These are phyloP conservation scores for Dipteronia dyeriana DNA, from an alignment of 345 rosid species.

Conservation along the genomic window DNA sequence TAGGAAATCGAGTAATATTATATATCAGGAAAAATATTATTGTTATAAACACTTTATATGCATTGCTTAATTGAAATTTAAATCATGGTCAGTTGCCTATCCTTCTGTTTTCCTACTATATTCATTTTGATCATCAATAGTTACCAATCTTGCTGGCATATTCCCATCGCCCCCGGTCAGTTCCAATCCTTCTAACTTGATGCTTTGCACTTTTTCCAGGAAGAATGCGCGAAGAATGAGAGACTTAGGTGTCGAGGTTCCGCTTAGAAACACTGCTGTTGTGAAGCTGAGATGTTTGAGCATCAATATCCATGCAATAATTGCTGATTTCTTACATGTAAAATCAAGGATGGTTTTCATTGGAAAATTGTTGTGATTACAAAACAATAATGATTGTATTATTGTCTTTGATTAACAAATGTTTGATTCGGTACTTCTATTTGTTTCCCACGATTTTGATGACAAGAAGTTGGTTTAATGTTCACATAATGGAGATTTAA, in stretches of 20 bases:
- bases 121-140: neutral
- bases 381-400: no score
- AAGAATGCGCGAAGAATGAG: slow-evolving; percentile 40
- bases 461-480: no score
- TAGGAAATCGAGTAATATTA: neutral
- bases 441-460: no score
- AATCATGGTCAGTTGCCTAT: neutral
- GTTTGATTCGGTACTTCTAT: no score
- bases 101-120: neutral
- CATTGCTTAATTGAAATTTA: neutral
- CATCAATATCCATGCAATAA: neutral
- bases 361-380: no score
- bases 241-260: slow-evolving; percentile 25
- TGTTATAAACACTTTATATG: neutral
- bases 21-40: neutral
- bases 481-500: no score
- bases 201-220: slow-evolving; percentile 30
- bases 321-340: neutral
- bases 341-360: neutral
- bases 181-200: no score
- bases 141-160: no score
- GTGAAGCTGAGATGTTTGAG: neutral
- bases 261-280: slow-evolving; percentile 6
- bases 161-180: no score
- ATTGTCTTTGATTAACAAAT: no score